Base-by-base conservation (phyloP, 495 filamentous ascomycete genomes). In the Penicilliopsis zonata region DNA sequence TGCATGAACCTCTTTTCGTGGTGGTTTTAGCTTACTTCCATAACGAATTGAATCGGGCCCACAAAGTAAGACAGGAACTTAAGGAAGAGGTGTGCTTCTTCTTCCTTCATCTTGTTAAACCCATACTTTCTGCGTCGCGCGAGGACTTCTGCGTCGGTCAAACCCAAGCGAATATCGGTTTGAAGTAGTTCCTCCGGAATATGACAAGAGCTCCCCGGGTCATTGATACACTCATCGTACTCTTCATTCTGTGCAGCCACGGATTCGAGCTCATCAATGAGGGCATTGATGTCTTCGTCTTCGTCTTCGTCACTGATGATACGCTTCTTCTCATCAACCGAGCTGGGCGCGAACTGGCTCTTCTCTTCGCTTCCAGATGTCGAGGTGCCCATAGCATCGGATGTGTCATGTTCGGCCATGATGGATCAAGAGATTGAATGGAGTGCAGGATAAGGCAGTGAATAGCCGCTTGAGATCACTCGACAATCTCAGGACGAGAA, bases 21-120 rank as follows among this genome's bases (percentile, higher is more conserved):
- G n/a, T n/a, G n/a, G n/a, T n/a, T n/a, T n/a, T n/a, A n/a, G n/a
- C 50, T 30, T 63, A 82, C 79, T 72, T 88, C 82, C 86, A 94
- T 94, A 50, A 92, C 86, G 59, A 85, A 86, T 52, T 93, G 86
- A 46, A 94, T 87, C 19, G 86, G 86, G 40, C 86, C 86, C 42
- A 86, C 67, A 61, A 94, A 93, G 63, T 80, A 90, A 36, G 62
- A 63, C 14, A 92, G 52, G 50, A 94, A 92, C 60, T 90, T 86
- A 41, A 87, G 65, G 30, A 86, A 52, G n/a, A 83, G 50, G 43
- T 83, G 88, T 50, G 79, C 74, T 58, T 85, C 90, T 59, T 88
- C 80, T 55, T 88, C 80, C 57, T 82, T 86, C 78, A 94, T 79
- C 52, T 80, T 72, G 47, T 94, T 94, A 48, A 81, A 63, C 55